Evolutionary conservation across 1,284 basidiomycete genomes (phyloP), one percentile per base, ranked within the genome.

Genomic region (Trichosporon asahii): DNA sequence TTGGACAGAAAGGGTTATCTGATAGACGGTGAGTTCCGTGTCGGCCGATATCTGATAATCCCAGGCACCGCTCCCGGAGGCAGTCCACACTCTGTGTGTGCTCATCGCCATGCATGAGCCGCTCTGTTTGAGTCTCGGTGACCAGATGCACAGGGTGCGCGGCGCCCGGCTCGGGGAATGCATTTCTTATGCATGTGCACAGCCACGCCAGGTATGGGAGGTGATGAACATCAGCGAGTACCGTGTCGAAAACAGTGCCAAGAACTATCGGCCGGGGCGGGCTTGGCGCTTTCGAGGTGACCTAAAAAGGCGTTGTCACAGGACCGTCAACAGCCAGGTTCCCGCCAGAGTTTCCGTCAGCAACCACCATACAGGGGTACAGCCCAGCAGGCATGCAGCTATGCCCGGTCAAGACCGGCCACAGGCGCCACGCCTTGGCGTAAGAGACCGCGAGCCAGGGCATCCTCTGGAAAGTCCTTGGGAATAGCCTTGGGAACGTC

Each of bases 1-100:
- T 60, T 60, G 57, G 57, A 15, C 18, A 5, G 3, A 31, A 3
- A 1, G 29, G 12, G 29, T 60, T 60, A 60, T 60, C 57, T 60
- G 57, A 60, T 60, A 60, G 57, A 60, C 57, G 57, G 57, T 29
- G 21, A 60, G 29, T n/a, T 29, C 57, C 57, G 57, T 31, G 57
- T 60, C 57, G 57, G 57, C 57, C 57, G 57, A 60, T 60, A 60
- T 60, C 57, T 60, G 57, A 60, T 60, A 60, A 29, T n/a, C 18
- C 27, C 18, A 31, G 27, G 57, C 21, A 60, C 27, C 18, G 27
- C 7, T 4, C 29, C 27, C 27, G 27, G 27, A 60, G 57, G 14
- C 57, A 60, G 3, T 6, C 3, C 4, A 1, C 21, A n/a, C 5
- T 3, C 57, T 7, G 31, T n/a, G 21, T 29, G n/a, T n/a, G n/a